phyloP scores from a whole-genome alignment of 208 protist species.

The Borovskyia barvae region DNA sequence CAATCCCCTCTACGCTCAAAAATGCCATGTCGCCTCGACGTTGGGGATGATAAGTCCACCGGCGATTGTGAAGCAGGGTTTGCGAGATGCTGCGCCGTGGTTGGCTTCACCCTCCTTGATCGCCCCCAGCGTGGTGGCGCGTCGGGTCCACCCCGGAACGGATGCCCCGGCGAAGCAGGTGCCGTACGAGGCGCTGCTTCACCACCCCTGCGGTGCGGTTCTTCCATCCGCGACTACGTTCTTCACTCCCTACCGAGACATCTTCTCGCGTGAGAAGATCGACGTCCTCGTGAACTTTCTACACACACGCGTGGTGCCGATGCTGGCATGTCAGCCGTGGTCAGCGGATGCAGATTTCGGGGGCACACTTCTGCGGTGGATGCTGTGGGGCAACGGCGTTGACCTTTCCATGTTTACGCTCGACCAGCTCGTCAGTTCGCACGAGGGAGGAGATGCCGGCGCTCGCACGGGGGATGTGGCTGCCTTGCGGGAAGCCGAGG shows the following conservation, averaged over 20 bases:
- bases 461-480: conserved; percentile 1
- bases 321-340: conserved; percentile 80
- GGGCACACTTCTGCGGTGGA: conserved; percentile 67
- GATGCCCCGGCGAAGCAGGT: conserved; percentile 7
- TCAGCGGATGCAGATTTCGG: conserved; percentile 38
- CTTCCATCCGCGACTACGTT: conserved; percentile 7
- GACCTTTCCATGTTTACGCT: conserved; percentile 89
- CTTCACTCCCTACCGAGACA: conserved; percentile 75
- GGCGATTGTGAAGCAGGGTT: conserved; percentile 23
- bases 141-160: conserved; percentile 3
- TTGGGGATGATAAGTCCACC: conserved; percentile 27
- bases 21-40: conserved; percentile 25
- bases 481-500: conserved; percentile 38
- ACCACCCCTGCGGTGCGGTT: conserved; percentile 16
- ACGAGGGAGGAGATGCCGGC: conserved; percentile 8
- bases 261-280: conserved; percentile 69
- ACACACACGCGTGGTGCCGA: conserved; percentile 54
- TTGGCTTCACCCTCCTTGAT: conserved; percentile 11
- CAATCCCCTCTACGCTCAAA: conserved; percentile 51
- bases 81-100: conserved; percentile 13
- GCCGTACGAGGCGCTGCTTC: conserved; percentile 19
- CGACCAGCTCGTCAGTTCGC: conserved; percentile 52
- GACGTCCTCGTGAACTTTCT: conserved; percentile 70
- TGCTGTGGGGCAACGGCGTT: conserved; percentile 86
- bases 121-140: conserved; percentile 25